Evolutionary conservation across 805 yeast species (phyloP).

Genomic region (Pichia manshurica): DNA sequence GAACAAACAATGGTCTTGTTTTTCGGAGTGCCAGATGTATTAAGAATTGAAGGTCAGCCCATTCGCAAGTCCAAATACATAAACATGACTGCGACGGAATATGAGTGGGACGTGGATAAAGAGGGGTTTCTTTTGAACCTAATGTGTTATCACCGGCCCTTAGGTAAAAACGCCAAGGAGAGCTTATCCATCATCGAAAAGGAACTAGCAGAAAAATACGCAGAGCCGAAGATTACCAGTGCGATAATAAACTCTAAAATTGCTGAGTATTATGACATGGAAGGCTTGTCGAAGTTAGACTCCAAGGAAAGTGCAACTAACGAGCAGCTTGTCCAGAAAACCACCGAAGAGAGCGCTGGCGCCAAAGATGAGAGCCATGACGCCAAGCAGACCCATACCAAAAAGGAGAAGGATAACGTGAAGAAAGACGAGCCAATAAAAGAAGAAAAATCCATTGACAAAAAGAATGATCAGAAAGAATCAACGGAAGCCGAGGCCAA

Average conservation of each 20-base stretch:
- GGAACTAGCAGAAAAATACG: conserved; percentile 19
- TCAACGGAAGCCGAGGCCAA: too few relatives aligned
- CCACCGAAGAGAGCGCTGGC: not conserved
- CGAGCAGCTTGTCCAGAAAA: not conserved
- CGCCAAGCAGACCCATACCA: not conserved
- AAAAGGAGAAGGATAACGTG: too few relatives aligned
- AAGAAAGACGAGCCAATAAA: too few relatives aligned
- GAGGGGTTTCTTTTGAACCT: conserved; percentile 21
- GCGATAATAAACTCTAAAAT: conserved; percentile 18
- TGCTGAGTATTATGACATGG: conserved; percentile 25
- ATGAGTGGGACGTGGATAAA: conserved; percentile 21
- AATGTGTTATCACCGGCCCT: conserved; percentile 27
- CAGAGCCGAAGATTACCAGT: conserved; percentile 12
- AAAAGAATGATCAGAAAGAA: not conserved
- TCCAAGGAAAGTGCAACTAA: conserved; percentile 9
- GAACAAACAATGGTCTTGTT: too few relatives aligned
- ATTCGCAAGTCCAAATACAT: too few relatives aligned
- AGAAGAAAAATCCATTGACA: not conserved
- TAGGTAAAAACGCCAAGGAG: conserved; percentile 20
- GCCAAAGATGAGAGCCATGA: not conserved
- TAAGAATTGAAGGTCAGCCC: too few relatives aligned
- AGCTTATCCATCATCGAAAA: conserved; percentile 15
- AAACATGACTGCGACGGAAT: not conserved
- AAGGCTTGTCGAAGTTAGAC: conserved; percentile 24
- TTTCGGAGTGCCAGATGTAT: too few relatives aligned